phyloP scores from a whole-genome alignment of 176 grass and related monocot species.

The Raddia guianensis region DNA sequence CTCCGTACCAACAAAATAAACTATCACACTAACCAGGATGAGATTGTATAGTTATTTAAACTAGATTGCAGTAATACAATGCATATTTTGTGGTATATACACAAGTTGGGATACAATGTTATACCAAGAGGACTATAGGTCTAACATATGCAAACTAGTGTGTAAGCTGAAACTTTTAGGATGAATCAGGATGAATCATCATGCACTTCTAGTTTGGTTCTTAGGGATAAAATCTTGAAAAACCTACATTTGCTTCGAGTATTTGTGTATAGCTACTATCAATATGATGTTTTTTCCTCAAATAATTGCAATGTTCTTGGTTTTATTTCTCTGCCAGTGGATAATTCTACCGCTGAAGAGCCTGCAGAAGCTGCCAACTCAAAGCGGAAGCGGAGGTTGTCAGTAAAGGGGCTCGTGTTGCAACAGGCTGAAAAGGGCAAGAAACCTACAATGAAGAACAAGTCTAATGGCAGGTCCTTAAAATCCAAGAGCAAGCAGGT shows the following conservation, averaged over 20 bases:
- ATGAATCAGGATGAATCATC: background rate
- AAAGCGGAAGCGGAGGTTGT: conserved; percentile 83
- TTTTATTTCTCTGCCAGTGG: conserved; percentile 54
- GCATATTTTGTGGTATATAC: background rate
- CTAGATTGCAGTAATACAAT: background rate
- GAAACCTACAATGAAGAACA: conserved; percentile 62
- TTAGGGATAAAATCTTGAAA: conserved; percentile 14
- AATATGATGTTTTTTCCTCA: background rate
- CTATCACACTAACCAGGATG: background rate
- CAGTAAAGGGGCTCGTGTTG: conserved; percentile 84
- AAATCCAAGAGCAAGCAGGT: conserved; percentile 67
- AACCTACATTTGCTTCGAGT: conserved; percentile 3
- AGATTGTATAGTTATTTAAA: conserved; percentile 1
- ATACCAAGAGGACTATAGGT: conserved; percentile 2
- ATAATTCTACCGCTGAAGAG: conserved; percentile 82
- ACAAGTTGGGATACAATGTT: background rate
- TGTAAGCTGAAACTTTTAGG: conserved; percentile 13
- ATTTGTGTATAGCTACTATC: background rate
- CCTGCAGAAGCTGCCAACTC: conserved; percentile 44
- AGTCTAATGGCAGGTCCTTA: conserved; percentile 49
- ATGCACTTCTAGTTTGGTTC: background rate
- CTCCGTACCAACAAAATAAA: conserved; percentile 2
- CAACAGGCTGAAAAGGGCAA: conserved; percentile 84
- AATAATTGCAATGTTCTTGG: conserved; percentile 3
- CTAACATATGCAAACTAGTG: conserved; percentile 12